Percentiles rank a stretch among this genome's conserved stretches.
Evolutionary conservation across 495 filamentous ascomycete genomes (phyloP).

Genomic region (Glonium stellatum): DNA sequence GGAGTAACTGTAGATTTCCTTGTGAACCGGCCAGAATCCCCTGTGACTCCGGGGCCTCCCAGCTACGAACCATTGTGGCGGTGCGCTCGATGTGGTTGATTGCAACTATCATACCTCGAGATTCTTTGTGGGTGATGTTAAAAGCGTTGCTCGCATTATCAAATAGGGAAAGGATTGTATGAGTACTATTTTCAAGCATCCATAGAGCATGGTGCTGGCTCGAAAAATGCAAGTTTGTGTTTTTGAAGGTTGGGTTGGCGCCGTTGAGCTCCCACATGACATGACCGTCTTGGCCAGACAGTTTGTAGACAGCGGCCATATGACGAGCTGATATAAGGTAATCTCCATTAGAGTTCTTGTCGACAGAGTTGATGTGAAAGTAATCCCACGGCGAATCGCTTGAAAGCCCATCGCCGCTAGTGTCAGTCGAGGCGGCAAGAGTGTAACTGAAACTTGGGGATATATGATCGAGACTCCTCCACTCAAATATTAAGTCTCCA

Average conservation of each 20-base stretch:
- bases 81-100: constrained; percentile 4
- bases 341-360: constrained; percentile 11
- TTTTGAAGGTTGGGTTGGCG: constrained; percentile 10
- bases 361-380: constrained; percentile 19
- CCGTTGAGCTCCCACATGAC: constrained; percentile 14
- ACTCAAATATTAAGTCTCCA: constrained; percentile 17
- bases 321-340: constrained; percentile 20
- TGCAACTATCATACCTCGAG: constrained; percentile 10
- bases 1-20: constrained; percentile 53
- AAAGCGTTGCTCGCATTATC: constrained; percentile 39
- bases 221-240: constrained; percentile 3
- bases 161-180: constrained; percentile 15
- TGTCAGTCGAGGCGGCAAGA: neutral
- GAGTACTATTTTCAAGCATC: constrained; percentile 30
- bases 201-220: constrained; percentile 15
- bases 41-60: neutral
- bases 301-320: constrained; percentile 11
- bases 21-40: constrained; percentile 52
- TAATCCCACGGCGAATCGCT: constrained; percentile 9
- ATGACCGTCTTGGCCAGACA: neutral
- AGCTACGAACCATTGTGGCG: neutral
- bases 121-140: constrained; percentile 39
- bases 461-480: constrained; percentile 12
- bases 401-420: constrained; percentile 16
- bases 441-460: constrained; percentile 44